Base-by-base conservation (phyloP, 2,329 filamentous ascomycete species). In the Geosmithia putterillii region DNA sequence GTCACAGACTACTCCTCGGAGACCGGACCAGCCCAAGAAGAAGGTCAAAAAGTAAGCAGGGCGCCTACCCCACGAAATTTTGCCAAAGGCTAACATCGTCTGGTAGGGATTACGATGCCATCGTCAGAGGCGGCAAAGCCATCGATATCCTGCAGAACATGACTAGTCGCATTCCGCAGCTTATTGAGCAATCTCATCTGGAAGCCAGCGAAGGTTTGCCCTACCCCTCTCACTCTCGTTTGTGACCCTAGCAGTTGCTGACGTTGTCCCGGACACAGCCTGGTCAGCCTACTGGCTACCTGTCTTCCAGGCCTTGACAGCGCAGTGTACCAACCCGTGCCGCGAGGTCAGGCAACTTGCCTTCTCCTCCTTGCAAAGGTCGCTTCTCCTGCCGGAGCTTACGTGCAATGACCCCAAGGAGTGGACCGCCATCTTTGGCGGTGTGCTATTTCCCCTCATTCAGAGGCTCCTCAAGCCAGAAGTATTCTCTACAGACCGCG, bases 241-340 rank as follows among this genome's bases (percentile, higher is more conserved):
- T 15, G n/a, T 42, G 10, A 2, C n/a, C 18, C 5, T 14, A 17
- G 6, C n/a, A 12, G n/a, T 18, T 41, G 37, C 28, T 32, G 10
- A 32, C 10, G 5, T 32, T 12, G 28, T 6, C 10, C 15, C 10
- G 4, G 19, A 6, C 40, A n/a, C 49, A 85, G 92, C 92, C 14
- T 98, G 92, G 92, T 88, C 87, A 42, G 87, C 92, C 8, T 98
- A 98, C 60, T 98, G 92, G 92, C 81, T 89, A 14, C 92, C 90
- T 2, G 88, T 98, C 21, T 92, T 98, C 62, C 79, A 87, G 52
- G 85, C 87, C 6, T 67, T 98, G 17, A 92, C 85, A 3, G 79
- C 79, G 4, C 92, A 98, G 63, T 95, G 89, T 62, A 86, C 86
- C 43, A 98, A 96, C 57, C 88, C 89, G 1, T 95, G 88, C 56